Base-by-base conservation (phyloP, 257 asterid species). In the Salvia hispanica region DNA sequence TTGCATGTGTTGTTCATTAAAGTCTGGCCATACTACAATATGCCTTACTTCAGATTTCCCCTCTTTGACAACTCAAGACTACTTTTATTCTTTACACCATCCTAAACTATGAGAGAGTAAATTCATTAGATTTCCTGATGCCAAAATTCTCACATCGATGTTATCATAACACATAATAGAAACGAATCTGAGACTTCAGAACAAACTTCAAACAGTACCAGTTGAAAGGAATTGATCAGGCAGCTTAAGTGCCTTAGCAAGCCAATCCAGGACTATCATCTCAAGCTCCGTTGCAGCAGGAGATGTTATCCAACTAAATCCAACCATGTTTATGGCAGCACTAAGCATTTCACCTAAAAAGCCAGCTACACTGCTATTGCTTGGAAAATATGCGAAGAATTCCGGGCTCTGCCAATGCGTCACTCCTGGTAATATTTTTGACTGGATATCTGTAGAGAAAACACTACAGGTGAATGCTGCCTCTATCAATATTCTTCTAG, bases 201-300 rank as follows among this genome's bases (percentile, higher is more conserved):
- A 11, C 44, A 58, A 18, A 51, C 31, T 39, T 50, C 44, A 47
- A 28, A 10, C 64, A 67, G 50, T 75, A 85, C 96, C 94, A 18
- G 86, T 85, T 52, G 97, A 92, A 67, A 82, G 88, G 77, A 87
- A 92, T 45, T 73, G 80, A 69, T 85, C 86, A 4, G 96, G 95
- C 42, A 93, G 83, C 55, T 80, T 71, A 56, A 93, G 93, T 21
- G 92, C 92, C 82, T 85, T 90, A 10, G 89, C 97, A 59, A 93
- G 97, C 99, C 99, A 93, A 74, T 93, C 99, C 40, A 93, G 64
- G 43, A 88, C 96, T 9, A 88, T 84, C 85, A 83, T 90, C 74
- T 93, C 99, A 13, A 93, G 99, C 66, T 93, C 99, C 0, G 99
- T 93, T 7, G 99, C 99, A 71, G 98, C 98, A 48, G 98, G 98